phyloP scores from a whole-genome alignment of 1,284 basidiomycete species.

The Prillingera fragicola region DNA sequence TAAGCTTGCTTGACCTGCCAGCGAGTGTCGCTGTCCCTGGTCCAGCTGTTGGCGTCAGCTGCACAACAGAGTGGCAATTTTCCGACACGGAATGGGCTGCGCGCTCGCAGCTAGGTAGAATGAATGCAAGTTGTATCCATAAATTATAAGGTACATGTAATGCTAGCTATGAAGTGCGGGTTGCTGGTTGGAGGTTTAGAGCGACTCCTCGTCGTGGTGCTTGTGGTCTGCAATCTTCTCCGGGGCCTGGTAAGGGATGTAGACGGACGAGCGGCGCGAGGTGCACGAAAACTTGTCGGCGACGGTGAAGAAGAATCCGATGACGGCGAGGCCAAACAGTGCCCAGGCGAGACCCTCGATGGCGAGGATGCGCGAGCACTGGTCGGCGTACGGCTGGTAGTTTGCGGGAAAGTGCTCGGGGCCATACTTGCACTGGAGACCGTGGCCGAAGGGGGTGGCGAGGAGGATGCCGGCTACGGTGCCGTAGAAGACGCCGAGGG shows the following conservation, averaged over 20 bases:
- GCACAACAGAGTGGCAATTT: too few relatives aligned
- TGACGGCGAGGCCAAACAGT: slow-evolving; percentile 34
- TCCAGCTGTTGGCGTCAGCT: too few relatives aligned
- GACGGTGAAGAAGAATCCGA: slow-evolving; percentile 33
- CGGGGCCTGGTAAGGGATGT: slow-evolving; percentile 19
- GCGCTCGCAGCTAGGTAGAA: too few relatives aligned
- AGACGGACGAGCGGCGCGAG: slow-evolving; percentile 23
- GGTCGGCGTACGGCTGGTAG: slow-evolving; percentile 24
- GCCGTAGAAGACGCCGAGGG: slow-evolving; percentile 27
- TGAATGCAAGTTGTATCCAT: too few relatives aligned
- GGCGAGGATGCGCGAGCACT: slow-evolving; percentile 32
- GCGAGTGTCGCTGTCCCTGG: too few relatives aligned
- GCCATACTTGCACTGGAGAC: slow-evolving; percentile 35
- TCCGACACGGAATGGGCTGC: too few relatives aligned
- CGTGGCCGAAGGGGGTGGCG: slow-evolving; percentile 40
- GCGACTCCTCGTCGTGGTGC: neutral
- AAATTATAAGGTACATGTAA: too few relatives aligned
- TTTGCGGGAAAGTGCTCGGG: slow-evolving; percentile 22
- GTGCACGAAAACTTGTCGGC: slow-evolving; percentile 28
- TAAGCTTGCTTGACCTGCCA: too few relatives aligned
- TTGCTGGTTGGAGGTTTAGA: too few relatives aligned
- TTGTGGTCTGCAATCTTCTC: slow-evolving; percentile 1
- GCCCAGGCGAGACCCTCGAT: slow-evolving; percentile 39
- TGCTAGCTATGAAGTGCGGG: too few relatives aligned
- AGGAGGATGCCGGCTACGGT: slow-evolving; percentile 36